A percentile compares a stretch with the other conserved stretches of the same genome.
Evolutionary conservation across 441 rosid genomes (phyloP).

Genomic region (Aleurites moluccanus): DNA sequence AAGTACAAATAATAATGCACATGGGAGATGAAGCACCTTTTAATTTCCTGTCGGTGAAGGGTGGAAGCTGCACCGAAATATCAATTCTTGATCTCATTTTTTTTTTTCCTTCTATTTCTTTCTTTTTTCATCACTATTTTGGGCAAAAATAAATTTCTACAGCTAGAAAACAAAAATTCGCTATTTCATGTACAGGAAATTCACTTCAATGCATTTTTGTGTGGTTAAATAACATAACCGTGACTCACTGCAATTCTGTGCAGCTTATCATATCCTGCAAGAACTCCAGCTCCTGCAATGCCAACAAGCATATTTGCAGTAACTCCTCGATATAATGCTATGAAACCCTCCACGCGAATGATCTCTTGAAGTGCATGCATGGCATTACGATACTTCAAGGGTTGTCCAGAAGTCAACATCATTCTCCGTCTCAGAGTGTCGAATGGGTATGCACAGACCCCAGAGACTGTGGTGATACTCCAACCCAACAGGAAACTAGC

Average conservation of each 20-base stretch:
- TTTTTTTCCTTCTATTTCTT: too few relatives aligned
- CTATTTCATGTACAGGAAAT: background rate
- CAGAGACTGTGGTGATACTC: slow-evolving; percentile 84
- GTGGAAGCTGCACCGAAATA: background rate
- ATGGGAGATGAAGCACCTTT: background rate
- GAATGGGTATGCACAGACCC: slow-evolving; percentile 88
- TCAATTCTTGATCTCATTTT: slow-evolving; percentile 12
- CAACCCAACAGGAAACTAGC: slow-evolving; percentile 90
- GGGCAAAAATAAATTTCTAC: slow-evolving; percentile 14
- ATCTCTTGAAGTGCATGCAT: slow-evolving; percentile 71
- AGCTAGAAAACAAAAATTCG: background rate
- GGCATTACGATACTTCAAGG: slow-evolving; percentile 57
- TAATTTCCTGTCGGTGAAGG: background rate
- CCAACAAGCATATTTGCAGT: slow-evolving; percentile 96
- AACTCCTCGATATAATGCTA: slow-evolving; percentile 75
- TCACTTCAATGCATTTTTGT: slow-evolving; percentile 41
- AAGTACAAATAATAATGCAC: background rate
- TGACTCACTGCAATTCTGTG: slow-evolving; percentile 53
- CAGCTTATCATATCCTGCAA: slow-evolving; percentile 91
- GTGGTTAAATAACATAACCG: slow-evolving; percentile 36
- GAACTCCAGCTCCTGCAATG: slow-evolving; percentile 93
- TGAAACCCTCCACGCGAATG: slow-evolving; percentile 58
- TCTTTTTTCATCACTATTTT: background rate
- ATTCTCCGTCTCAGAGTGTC: slow-evolving; percentile 87
- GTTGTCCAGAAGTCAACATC: slow-evolving; percentile 94